Conservation (phyloP, 192 early-diverging fungal species). For the Chytriomyces sp. region DNA sequence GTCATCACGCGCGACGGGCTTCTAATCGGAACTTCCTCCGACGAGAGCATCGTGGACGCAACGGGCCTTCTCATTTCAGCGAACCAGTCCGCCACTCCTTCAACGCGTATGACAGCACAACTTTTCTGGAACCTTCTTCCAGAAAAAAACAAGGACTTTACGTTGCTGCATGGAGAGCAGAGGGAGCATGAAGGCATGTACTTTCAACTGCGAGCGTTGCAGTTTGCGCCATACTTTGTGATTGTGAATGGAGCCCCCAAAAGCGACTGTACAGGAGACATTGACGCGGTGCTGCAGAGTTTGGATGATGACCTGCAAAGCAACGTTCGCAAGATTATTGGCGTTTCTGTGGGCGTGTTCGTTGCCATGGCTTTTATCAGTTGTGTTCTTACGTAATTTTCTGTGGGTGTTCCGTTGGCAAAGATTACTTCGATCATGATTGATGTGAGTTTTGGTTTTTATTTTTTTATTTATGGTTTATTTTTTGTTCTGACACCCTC, state of each 20-base stretch:
- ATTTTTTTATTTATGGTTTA: no score
- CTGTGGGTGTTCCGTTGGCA: constrained; percentile 9
- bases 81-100: not conserved
- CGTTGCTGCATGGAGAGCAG: not conserved
- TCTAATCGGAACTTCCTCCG: no score
- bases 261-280: constrained; percentile 12
- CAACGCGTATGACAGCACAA: not conserved
- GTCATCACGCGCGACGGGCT: not conserved
- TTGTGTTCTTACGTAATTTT: not conserved
- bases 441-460: not conserved
- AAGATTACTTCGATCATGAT: constrained; percentile 7
- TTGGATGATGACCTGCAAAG: not conserved
- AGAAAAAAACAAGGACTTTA: not conserved
- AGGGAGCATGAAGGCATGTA: not conserved
- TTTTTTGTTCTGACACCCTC: not conserved
- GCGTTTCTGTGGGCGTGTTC: not conserved
- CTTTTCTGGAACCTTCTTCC: not conserved
- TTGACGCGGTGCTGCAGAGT: constrained; percentile 9
- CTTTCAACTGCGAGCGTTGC: not conserved
- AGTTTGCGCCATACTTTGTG: not conserved
- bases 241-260: constrained; percentile 24
- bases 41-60: no score
- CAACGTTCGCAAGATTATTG: not conserved
- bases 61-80: not conserved
- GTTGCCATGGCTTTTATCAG: not conserved